Percentiles rank a stretch among this genome's conserved stretches.
Conservation (phyloP, 106 monocot genomes). For the Alisma plantagoaquatica region DNA sequence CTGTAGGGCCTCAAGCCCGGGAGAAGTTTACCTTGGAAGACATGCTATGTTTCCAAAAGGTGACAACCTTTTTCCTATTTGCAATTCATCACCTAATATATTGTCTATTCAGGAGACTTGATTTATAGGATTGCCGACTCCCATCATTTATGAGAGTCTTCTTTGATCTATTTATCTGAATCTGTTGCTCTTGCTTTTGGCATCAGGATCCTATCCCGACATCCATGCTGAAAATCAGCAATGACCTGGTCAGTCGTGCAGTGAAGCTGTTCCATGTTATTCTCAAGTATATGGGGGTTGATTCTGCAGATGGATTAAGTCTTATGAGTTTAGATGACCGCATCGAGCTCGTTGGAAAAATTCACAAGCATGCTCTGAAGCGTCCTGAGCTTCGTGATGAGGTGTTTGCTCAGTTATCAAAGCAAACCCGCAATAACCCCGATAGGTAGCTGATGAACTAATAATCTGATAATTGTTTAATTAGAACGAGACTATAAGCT, state of each 20-base stretch:
- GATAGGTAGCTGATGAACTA: conserved; percentile 45
- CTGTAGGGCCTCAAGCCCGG: conserved; percentile 63
- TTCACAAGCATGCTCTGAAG: conserved; percentile 86
- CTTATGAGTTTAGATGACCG: conserved; percentile 58
- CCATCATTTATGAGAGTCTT: no score
- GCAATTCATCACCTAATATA: no score
- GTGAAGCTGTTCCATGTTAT: conserved; percentile 79
- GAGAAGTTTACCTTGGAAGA: conserved; percentile 95
- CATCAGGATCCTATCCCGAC: conserved; percentile 95
- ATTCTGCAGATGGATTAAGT: conserved; percentile 57
- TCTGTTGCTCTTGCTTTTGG: no score
- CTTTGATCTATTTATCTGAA: no score
- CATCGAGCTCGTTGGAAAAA: conserved; percentile 77
- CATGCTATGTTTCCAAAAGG: conserved; percentile 97
- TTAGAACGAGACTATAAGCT: no score
- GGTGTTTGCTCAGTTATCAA: conserved; percentile 78
- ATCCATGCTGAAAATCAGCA: conserved; percentile 79
- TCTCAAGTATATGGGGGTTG: conserved; percentile 87
- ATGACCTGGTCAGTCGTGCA: conserved; percentile 72
- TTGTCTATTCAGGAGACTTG: no score
- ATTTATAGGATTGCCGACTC: no score
- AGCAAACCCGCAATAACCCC: conserved; percentile 95
- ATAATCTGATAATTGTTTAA: no score
- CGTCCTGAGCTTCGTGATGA: conserved; percentile 93
- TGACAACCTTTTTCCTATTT: no score